Conservation (phyloP, 2,329 filamentous ascomycete genomes). For the Trichoderma harzianum region DNA sequence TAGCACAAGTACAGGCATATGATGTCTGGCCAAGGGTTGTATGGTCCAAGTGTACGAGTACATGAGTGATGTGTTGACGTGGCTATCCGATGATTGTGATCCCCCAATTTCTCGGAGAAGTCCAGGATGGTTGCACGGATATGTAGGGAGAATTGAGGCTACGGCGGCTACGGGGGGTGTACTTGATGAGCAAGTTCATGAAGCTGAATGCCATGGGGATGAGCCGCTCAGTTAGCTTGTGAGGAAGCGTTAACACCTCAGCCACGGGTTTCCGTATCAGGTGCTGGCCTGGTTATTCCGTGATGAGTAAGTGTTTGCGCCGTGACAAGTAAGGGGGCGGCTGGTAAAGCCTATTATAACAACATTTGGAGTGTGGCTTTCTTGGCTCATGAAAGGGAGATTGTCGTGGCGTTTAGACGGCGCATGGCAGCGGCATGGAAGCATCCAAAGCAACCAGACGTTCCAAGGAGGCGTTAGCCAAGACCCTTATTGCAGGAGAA, state of each 20-base stretch:
- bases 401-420: neutral
- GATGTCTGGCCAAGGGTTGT: neutral
- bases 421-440: slow-evolving; percentile 12
- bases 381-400: neutral
- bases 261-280: neutral
- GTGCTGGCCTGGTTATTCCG: neutral
- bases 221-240: neutral
- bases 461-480: neutral
- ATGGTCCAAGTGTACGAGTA: neutral
- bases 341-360: neutral
- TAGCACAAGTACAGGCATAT: neutral
- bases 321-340: neutral
- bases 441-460: neutral
- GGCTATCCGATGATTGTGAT: neutral
- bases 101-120: neutral
- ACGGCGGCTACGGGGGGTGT: neutral
- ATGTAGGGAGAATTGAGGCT: neutral
- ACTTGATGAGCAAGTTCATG: neutral
- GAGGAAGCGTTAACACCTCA: neutral
- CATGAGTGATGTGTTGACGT: neutral
- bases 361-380: neutral
- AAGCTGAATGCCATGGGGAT: neutral
- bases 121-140: neutral
- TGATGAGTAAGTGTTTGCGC: neutral
- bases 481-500: neutral